phyloP scores from a whole-genome alignment of 192 early-diverging fungal genomes.

The Entomortierella beljakovae region DNA sequence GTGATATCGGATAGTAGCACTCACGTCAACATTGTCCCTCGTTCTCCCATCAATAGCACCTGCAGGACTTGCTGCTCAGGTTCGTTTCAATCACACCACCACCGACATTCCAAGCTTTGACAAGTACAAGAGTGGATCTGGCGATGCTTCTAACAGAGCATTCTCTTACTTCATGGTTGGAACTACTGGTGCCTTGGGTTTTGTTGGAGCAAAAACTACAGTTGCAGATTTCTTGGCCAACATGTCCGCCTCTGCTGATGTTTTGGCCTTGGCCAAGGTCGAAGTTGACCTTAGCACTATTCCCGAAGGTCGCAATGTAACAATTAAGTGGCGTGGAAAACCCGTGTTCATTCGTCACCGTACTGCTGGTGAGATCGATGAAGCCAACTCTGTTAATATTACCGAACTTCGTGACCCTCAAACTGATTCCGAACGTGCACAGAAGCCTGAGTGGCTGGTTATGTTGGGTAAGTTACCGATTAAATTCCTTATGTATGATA shows the following conservation, averaged over 20 bases:
- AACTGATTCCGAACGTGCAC: conserved; percentile 89
- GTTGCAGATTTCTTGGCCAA: conserved; percentile 86
- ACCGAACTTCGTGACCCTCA: conserved; percentile 90
- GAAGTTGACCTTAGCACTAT: conserved; percentile 93
- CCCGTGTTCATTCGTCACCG: conserved; percentile 98
- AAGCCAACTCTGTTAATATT: conserved; percentile 87
- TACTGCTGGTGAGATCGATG: conserved; percentile 93
- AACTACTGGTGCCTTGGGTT: conserved; percentile 83
- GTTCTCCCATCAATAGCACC: conserved; percentile 11
- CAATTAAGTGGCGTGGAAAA: conserved; percentile 99
- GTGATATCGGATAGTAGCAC: too few relatives aligned
- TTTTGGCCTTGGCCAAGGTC: conserved; percentile 97
- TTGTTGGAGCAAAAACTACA: conserved; percentile 90
- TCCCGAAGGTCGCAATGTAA: conserved; percentile 97
- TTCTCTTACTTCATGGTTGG: conserved; percentile 97
- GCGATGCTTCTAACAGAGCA: conserved; percentile 73
- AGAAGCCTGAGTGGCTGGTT: conserved; percentile 96
- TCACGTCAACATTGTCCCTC: background rate
- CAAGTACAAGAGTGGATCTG: conserved; percentile 75
- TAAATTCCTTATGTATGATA: conserved; percentile 71
- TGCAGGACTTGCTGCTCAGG: conserved; percentile 41
- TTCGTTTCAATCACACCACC: conserved; percentile 64
- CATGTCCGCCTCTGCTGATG: conserved; percentile 96
- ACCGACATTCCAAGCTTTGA: conserved; percentile 72
- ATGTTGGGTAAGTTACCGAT: conserved; percentile 83